These are phyloP conservation scores for Capsicum pubescens DNA, from an alignment of 257 asterid genomes.

Conservation along the genomic window DNA sequence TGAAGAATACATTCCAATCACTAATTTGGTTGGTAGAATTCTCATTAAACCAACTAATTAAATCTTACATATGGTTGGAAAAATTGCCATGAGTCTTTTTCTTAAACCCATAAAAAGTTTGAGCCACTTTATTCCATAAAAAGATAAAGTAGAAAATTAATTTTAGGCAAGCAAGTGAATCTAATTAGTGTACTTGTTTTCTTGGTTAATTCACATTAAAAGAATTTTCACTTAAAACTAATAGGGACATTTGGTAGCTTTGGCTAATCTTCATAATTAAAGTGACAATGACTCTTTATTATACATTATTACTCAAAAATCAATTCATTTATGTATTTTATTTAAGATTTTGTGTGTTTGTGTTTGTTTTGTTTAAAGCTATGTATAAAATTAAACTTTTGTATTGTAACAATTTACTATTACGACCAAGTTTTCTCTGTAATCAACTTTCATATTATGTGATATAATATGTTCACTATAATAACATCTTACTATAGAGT, in stretches of 20 bases:
- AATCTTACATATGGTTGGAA: neutral
- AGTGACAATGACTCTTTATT: neutral
- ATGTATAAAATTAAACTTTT: neutral
- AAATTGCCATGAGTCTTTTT: neutral
- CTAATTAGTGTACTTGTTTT: neutral
- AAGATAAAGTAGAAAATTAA: neutral
- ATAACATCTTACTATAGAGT: neutral
- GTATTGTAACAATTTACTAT: neutral
- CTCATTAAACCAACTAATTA: neutral
- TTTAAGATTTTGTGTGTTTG: too few species aligned
- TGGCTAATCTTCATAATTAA: neutral
- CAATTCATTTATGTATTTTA: neutral
- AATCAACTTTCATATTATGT: neutral
- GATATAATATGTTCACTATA: neutral
- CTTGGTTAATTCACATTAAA: neutral
- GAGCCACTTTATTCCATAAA: neutral
- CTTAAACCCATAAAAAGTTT: neutral
- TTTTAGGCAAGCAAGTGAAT: conserved; percentile 5
- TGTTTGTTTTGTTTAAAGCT: neutral
- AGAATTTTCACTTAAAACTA: neutral
- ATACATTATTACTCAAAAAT: neutral
- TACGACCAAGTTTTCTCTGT: neutral
- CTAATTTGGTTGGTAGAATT: neutral
- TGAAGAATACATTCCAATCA: neutral
- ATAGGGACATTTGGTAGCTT: neutral